These are phyloP conservation scores for Chaetomiaceae sp. DNA, from an alignment of 2,329 filamentous ascomycete species.

Conservation along the genomic window DNA sequence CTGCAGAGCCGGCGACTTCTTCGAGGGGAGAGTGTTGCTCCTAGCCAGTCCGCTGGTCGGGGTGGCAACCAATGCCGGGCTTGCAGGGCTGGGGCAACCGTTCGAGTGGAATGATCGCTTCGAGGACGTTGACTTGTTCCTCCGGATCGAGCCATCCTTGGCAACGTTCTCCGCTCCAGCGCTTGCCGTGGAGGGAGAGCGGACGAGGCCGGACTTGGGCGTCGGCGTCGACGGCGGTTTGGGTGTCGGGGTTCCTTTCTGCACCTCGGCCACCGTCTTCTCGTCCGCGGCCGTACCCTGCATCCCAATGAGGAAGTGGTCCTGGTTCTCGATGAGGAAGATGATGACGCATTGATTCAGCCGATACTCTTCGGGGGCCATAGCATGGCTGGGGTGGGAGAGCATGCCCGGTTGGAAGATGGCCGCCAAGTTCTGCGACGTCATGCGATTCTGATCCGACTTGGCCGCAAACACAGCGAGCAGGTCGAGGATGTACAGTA, in stretches of 20 bases:
- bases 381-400: slow-evolving; percentile 89
- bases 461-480: slow-evolving; percentile 97
- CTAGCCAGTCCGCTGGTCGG: slow-evolving; percentile 53
- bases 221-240: slow-evolving; percentile 45
- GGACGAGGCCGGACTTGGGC: slow-evolving; percentile 55
- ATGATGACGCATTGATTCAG: slow-evolving; percentile 96
- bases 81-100: slow-evolving; percentile 64
- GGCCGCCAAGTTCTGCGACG: slow-evolving; percentile 84
- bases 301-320: slow-evolving; percentile 98
- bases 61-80: slow-evolving; percentile 50
- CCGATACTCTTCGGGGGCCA: slow-evolving; percentile 90
- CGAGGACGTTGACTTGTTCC: slow-evolving; percentile 93
- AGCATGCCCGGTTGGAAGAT: slow-evolving; percentile 98
- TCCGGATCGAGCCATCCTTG: slow-evolving; percentile 70
- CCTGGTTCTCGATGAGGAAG: slow-evolving; percentile 96
- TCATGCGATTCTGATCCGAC: slow-evolving; percentile 95
- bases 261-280: slow-evolving; percentile 58
- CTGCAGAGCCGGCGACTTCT: slow-evolving; percentile 70
- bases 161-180: slow-evolving; percentile 82
- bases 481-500: slow-evolving; percentile 93
- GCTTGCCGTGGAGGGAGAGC: slow-evolving; percentile 84
- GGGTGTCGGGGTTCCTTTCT: slow-evolving; percentile 62
- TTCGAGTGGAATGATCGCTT: slow-evolving; percentile 73
- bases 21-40: slow-evolving; percentile 92
- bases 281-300: slow-evolving; percentile 97